Evolutionary conservation across 1,284 basidiomycete genomes (phyloP).

Genomic region (Malassezia arunalokei): DNA sequence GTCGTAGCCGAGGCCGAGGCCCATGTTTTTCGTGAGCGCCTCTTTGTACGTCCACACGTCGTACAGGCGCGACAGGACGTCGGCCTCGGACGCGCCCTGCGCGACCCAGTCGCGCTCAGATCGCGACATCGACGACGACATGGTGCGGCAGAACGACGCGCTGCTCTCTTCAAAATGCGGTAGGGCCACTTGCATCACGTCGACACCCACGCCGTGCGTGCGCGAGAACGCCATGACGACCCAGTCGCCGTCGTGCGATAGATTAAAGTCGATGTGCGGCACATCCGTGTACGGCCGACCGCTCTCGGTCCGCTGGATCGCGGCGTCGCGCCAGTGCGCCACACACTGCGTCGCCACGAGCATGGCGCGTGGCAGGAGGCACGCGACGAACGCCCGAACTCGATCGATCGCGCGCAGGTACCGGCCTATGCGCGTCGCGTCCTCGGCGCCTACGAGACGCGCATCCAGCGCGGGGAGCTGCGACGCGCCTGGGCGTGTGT

Average conservation of each 20-base stretch:
- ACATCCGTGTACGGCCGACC: constrained; percentile 19
- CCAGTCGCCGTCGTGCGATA: constrained; percentile 41
- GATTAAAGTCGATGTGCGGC: constrained; percentile 27
- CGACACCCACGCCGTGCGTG: constrained; percentile 22
- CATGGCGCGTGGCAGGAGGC: constrained; percentile 21
- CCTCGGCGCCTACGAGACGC: neutral
- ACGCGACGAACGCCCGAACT: constrained; percentile 20
- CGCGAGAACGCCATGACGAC: constrained; percentile 29
- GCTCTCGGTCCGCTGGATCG: constrained; percentile 3
- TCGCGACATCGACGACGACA: constrained; percentile 32
- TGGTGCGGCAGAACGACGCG: constrained; percentile 27
- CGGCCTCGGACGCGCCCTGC: neutral
- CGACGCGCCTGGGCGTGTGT: neutral
- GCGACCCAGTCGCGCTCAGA: constrained; percentile 26
- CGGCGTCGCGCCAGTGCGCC: constrained; percentile 2
- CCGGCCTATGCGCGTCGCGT: constrained; percentile 14
- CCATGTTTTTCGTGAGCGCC: constrained; percentile 38
- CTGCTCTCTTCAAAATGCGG: constrained; percentile 27
- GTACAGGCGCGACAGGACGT: constrained; percentile 21
- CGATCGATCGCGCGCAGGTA: constrained; percentile 26
- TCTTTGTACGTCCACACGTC: constrained; percentile 44
- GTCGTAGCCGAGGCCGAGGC: constrained; percentile 38
- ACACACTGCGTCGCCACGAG: neutral
- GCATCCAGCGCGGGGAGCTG: neutral
- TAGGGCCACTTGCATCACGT: constrained; percentile 35